A percentile compares a stretch with the other conserved stretches of the same genome.
Conservation (phyloP, 1,139 yeast genomes). For the Nematodospora anomalae region DNA sequence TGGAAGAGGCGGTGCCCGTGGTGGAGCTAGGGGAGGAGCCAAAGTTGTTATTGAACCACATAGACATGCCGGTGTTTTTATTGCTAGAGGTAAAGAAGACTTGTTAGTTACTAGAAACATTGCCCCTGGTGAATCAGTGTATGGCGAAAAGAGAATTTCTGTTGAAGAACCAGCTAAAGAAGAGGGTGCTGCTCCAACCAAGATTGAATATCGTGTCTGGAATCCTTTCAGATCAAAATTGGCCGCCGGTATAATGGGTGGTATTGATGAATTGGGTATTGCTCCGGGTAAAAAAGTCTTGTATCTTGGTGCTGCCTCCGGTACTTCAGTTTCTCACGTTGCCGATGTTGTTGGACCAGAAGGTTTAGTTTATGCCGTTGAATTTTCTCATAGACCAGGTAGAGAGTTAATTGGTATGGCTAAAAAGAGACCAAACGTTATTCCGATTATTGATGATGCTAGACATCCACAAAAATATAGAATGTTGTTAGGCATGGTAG, state of each 20-base stretch:
- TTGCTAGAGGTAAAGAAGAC: slow-evolving; percentile 99
- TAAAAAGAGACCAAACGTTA: slow-evolving; percentile 98
- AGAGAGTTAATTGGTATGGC: slow-evolving; percentile 99
- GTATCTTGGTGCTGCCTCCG: slow-evolving; percentile 98
- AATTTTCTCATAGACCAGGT: slow-evolving; percentile 99
- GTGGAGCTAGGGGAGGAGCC: slow-evolving; percentile 83
- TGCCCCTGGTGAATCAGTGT: slow-evolving; percentile 98
- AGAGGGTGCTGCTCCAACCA: slow-evolving; percentile 88
- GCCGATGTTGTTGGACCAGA: slow-evolving; percentile 98
- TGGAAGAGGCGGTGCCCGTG: slow-evolving; percentile 72
- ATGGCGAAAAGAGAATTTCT: slow-evolving; percentile 95
- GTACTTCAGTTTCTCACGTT: slow-evolving; percentile 98
- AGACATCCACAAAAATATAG: slow-evolving; percentile 99
- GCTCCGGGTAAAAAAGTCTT: slow-evolving; percentile 98
- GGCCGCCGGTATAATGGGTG: slow-evolving; percentile 99
- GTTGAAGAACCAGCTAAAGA: slow-evolving; percentile 89
- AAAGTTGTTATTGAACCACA: slow-evolving; percentile 98
- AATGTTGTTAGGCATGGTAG: slow-evolving; percentile 98
- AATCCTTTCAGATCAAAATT: slow-evolving; percentile 99
- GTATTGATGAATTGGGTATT: slow-evolving; percentile 95
- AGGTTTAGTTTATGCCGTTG: slow-evolving; percentile 98
- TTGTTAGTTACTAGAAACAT: slow-evolving; percentile 92
- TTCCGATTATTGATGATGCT: slow-evolving; percentile 98
- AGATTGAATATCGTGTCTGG: slow-evolving; percentile 99
- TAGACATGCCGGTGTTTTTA: slow-evolving; percentile 96